Conservation (phyloP, 768 basidiomycete species). For the Macrocybe gigantea region DNA sequence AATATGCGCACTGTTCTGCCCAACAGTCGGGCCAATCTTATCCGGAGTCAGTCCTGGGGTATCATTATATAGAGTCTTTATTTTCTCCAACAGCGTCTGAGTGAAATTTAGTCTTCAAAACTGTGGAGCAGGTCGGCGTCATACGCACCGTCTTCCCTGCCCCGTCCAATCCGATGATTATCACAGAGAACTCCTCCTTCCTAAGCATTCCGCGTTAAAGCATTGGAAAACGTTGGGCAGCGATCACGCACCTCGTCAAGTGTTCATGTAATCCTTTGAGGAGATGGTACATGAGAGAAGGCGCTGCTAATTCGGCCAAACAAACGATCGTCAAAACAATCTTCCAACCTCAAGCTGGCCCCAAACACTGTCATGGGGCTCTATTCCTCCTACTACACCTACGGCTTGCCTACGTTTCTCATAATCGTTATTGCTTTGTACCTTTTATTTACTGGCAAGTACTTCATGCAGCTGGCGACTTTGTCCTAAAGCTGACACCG, state of each 20-base stretch:
- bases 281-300: conserved; percentile 78
- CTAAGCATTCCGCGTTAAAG: conserved; percentile 26
- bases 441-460: conserved; percentile 82
- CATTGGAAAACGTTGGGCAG: background rate
- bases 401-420: conserved; percentile 66
- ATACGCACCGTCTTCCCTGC: conserved; percentile 83
- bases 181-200: conserved; percentile 88
- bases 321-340: conserved; percentile 20
- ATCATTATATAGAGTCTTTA: conserved; percentile 88
- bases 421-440: conserved; percentile 71
- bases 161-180: conserved; percentile 90
- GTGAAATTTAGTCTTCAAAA: conserved; percentile 2
- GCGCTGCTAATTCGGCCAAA: conserved; percentile 8
- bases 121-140: background rate
- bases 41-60: conserved; percentile 83
- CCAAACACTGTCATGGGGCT: conserved; percentile 34
- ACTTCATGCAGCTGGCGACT: background rate
- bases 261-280: conserved; percentile 89
- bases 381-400: conserved; percentile 49
- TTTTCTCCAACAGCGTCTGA: conserved; percentile 85
- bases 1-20: conserved; percentile 82
- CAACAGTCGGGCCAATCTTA: conserved; percentile 94
- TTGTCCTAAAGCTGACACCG: background rate
- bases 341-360: conserved; percentile 9
- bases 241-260: conserved; percentile 60